Percentiles rank a stretch among this genome's conserved stretches.
These are phyloP conservation scores for Alternaria sp. DNA, from an alignment of 2,329 filamentous ascomycete species.

Conservation along the genomic window DNA sequence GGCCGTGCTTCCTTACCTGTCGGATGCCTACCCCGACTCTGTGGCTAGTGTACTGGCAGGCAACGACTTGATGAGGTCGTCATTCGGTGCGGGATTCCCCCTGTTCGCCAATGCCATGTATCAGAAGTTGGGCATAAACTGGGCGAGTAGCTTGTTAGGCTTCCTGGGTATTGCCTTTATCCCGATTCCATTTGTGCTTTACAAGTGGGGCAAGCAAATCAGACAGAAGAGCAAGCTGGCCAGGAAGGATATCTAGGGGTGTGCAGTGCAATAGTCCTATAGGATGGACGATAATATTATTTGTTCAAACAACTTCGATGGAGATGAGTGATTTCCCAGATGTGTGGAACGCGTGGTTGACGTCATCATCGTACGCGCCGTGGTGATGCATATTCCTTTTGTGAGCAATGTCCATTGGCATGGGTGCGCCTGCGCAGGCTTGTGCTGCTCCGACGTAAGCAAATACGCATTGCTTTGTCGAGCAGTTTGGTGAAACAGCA, in stretches of 20 bases:
- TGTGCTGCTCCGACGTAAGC: background rate
- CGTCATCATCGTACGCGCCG: slow-evolving; percentile 2
- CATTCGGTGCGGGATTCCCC: slow-evolving; percentile 52
- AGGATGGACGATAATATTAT: background rate
- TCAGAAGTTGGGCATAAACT: slow-evolving; percentile 46
- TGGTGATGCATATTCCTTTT: background rate
- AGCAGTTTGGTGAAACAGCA: background rate
- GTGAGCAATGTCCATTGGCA: background rate
- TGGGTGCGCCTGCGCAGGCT: background rate
- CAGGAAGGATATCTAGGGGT: slow-evolving; percentile 48
- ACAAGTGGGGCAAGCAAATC: slow-evolving; percentile 51
- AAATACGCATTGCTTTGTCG: background rate
- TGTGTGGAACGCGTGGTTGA: background rate
- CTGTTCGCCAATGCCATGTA: slow-evolving; percentile 44
- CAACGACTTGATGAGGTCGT: slow-evolving; percentile 52
- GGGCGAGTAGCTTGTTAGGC: slow-evolving; percentile 51
- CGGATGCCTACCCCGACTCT: slow-evolving; percentile 52
- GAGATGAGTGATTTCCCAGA: background rate
- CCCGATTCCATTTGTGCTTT: slow-evolving; percentile 55
- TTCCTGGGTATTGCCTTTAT: slow-evolving; percentile 54
- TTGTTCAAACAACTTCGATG: background rate
- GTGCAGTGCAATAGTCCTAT: background rate
- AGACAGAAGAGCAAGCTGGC: slow-evolving; percentile 51
- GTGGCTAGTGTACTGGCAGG: slow-evolving; percentile 54
- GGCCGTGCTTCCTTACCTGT: slow-evolving; percentile 54